These are phyloP conservation scores for Podila epigama DNA, from an alignment of 192 early-diverging fungal species.

Conservation along the genomic window DNA sequence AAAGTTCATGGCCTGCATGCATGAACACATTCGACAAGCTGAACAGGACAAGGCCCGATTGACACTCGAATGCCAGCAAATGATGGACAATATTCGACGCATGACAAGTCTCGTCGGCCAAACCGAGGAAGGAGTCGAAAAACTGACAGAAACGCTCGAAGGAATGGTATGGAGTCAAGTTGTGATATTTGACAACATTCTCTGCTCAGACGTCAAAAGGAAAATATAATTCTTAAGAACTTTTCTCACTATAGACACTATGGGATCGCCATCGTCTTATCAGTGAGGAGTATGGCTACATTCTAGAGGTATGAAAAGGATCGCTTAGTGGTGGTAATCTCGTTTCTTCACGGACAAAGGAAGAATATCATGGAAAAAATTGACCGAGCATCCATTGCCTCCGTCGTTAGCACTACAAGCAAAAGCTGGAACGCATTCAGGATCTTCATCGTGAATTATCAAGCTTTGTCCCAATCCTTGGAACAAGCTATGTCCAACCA, in stretches of 20 bases:
- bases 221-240: no score
- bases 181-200: background rate
- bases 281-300: conserved; percentile 19
- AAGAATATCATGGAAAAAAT: background rate
- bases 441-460: conserved; percentile 11
- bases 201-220: background rate
- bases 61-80: conserved; percentile 3
- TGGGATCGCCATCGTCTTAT: conserved; percentile 29
- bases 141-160: conserved; percentile 18
- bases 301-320: conserved; percentile 33
- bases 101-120: conserved; percentile 32
- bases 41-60: conserved; percentile 7
- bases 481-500: conserved; percentile 28
- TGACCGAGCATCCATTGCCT: background rate
- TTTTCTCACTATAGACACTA: no score
- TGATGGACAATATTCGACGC: conserved; percentile 20
- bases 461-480: conserved; percentile 14
- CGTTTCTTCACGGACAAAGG: background rate
- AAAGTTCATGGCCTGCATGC: conserved; percentile 12
- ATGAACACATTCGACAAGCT: conserved; percentile 12
- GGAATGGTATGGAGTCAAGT: background rate
- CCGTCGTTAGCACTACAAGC: conserved; percentile 25
- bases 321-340: no score
- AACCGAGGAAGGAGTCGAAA: conserved; percentile 9
- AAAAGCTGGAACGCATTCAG: conserved; percentile 23